Percentiles rank a stretch among this genome's conserved stretches.
Evolutionary conservation across 2,329 filamentous ascomycete genomes (phyloP).

Genomic region (Colletotrichum limetticola): DNA sequence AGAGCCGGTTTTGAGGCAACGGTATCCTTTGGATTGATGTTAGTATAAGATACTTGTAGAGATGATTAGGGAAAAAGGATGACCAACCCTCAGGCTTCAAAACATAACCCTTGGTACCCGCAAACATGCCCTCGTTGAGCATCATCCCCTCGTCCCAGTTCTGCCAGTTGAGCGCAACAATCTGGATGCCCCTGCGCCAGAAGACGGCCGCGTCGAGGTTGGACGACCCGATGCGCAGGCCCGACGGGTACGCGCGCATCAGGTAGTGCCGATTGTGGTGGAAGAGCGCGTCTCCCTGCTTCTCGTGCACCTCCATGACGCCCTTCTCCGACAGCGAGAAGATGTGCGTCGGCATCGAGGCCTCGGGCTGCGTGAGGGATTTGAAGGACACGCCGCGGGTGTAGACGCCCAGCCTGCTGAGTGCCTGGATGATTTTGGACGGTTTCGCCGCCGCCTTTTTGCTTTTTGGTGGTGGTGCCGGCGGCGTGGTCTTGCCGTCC

Average conservation of each 20-base stretch:
- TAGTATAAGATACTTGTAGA: not conserved
- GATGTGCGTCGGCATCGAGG: conserved; percentile 72
- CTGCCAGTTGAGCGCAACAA: conserved; percentile 96
- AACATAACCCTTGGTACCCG: conserved; percentile 84
- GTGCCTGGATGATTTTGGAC: conserved; percentile 75
- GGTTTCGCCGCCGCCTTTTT: conserved; percentile 54
- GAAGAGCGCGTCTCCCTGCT: conserved; percentile 68
- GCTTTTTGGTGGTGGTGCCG: not conserved
- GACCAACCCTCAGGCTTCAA: conserved; percentile 78
- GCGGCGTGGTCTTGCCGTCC: conserved; percentile 41
- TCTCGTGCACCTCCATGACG: conserved; percentile 70
- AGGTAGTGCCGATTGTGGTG: conserved; percentile 84
- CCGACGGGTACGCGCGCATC: conserved; percentile 90
- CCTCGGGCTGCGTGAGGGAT: conserved; percentile 77
- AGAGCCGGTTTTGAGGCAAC: conserved; percentile 44
- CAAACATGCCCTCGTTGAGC: conserved; percentile 94
- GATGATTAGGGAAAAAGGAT: not conserved
- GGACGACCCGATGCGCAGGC: conserved; percentile 82
- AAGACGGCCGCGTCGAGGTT: conserved; percentile 88
- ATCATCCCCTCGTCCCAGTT: conserved; percentile 92
- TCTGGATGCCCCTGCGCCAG: conserved; percentile 90
- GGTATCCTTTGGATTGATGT: conserved; percentile 45
- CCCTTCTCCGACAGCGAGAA: conserved; percentile 74
- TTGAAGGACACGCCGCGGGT: conserved; percentile 87
- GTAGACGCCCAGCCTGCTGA: conserved; percentile 84